Base-by-base conservation (phyloP, 2,329 filamentous ascomycete genomes). In the Pseudogymnoascus sp. region DNA sequence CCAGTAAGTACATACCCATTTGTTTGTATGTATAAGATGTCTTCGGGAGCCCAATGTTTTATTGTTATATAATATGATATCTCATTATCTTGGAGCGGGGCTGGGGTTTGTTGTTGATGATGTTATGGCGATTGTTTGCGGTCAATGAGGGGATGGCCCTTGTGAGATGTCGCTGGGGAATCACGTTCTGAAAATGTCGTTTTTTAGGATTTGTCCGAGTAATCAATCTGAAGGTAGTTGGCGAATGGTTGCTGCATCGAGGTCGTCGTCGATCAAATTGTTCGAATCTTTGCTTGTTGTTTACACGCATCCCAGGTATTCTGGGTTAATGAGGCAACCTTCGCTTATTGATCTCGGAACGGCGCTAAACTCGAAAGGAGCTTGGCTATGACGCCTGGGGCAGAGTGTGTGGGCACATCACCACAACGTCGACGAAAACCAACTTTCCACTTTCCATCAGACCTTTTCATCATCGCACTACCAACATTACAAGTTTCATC, bases 131-230 rank as follows among this genome's bases (percentile, higher is more conserved):
- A 60, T 60, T 48, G 63, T 59, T 62, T 61, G 62, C 40, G 61
- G 60, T 18, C 31, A 29, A 60, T 40, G 42, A 29, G 48, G 27
- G 29, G 48, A 59, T 64, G 48, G 58, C 63, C 48, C 29, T 29
- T 35, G 48, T 48, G 5, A 12, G 48, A 55, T 60, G 65, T 65
- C 65, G 66, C 63, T 67, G 67, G 65, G 67, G 36, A 52, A 58
- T 65, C 29, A 7, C 45, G 45, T 55, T 55, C 29, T 55, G 29
- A 29, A 33, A 55, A 29, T 55, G 33, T 4, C 9, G 29, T 1
- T 35, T 13, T 35, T 35, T 13, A 55, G 48, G 48, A 55, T 55
- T 33, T 55, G 48, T 15, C 48, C 48, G 29, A 55, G 48, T 55
- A 55, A 12, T 55, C 48, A 55, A 29, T 55, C 48, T 55, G 29